A percentile compares a stretch with the other conserved stretches of the same genome.
phyloP scores from a whole-genome alignment of 257 asterid species.

The Nemophila menziesii region DNA sequence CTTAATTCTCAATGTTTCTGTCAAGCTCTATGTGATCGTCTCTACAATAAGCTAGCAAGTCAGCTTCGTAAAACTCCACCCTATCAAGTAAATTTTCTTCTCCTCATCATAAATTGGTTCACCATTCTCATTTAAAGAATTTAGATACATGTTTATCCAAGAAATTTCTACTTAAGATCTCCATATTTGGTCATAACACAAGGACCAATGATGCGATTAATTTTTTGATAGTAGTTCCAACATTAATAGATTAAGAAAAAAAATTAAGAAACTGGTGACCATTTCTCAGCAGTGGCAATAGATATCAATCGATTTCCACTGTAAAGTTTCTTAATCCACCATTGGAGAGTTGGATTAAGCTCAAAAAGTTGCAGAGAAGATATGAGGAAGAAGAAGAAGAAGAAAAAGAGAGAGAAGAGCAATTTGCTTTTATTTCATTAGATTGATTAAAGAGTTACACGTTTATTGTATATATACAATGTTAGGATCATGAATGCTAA shows the following conservation, averaged over 20 bases:
- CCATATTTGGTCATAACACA: constrained; percentile 1
- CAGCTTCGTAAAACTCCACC: constrained; percentile 92
- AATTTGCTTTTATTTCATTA: too few relatives aligned
- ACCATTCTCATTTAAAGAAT: constrained; percentile 88
- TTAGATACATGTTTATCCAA: constrained; percentile 94
- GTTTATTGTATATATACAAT: too few relatives aligned
- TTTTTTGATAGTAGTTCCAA: neutral
- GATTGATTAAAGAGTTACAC: too few relatives aligned
- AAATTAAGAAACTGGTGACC: constrained; percentile 65
- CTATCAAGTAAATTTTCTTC: constrained; percentile 76
- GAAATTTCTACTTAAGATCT: constrained; percentile 59
- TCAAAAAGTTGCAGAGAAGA: too few relatives aligned
- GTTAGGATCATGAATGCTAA: too few relatives aligned
- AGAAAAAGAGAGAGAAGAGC: too few relatives aligned
- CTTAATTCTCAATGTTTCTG: constrained; percentile 85
- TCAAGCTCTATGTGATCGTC: constrained; percentile 83
- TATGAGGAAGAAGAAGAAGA: too few relatives aligned
- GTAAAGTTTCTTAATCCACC: too few relatives aligned
- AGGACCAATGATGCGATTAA: neutral
- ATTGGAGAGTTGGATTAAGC: too few relatives aligned
- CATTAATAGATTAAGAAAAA: constrained; percentile 6
- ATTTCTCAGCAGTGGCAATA: constrained; percentile 92
- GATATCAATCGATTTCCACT: constrained; percentile 99
- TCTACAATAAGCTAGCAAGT: constrained; percentile 84
- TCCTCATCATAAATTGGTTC: constrained; percentile 72